Evolutionary conservation across 306 rosid genomes (phyloP), one percentile per base, ranked within the genome.

Genomic region (Datisca glomerata): DNA sequence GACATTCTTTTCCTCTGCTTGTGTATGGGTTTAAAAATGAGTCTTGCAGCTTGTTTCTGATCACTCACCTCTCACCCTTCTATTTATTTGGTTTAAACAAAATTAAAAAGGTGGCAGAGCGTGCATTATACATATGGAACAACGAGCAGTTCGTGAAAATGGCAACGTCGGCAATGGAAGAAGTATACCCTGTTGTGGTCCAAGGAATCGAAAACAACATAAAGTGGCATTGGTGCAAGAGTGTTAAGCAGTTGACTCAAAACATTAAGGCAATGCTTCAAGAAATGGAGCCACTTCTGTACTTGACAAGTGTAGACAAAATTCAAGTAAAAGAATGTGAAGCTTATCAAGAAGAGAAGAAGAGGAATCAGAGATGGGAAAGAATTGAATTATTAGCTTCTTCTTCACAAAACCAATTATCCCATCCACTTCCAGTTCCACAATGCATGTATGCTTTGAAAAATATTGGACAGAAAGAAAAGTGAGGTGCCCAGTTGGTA

Each of bases 121-220:
- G 97, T 3, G 94, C 97, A 0, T 74, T 87, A 0, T 76, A 72
- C 47, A 59, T 82, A 6, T 82, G 94, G 97, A 87, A 79, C 81
- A 87, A 75, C 33, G 93, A 82, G 63, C 82, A 75, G 12, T 87
- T 87, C 28, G 81, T 79, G 45, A 79, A 63, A 57, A 76, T 82
- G 93, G 92, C 66, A 21, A 54, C 71, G 5, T 65, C 48, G 37
- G 83, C 69, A 47, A 52, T 66, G 23, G 82, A 61, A 13, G 76
- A 82, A 43, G 93, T 87, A 31, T 75, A 76, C 42, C 94, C 80
- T 1, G 55, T 79, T 7, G 66, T 87, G 3, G 70, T 83, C 6
- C 61, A 65, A 54, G 94, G 93, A 6, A 69, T 87, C 64, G 94
- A 83, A 58, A 72, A 58, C 66, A 83, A 74, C 55, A 55, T 79